Evolutionary conservation across 2,329 filamentous ascomycete genomes (phyloP), one percentile per base, ranked within the genome.

Genomic region (Paecilomyces variotii): DNA sequence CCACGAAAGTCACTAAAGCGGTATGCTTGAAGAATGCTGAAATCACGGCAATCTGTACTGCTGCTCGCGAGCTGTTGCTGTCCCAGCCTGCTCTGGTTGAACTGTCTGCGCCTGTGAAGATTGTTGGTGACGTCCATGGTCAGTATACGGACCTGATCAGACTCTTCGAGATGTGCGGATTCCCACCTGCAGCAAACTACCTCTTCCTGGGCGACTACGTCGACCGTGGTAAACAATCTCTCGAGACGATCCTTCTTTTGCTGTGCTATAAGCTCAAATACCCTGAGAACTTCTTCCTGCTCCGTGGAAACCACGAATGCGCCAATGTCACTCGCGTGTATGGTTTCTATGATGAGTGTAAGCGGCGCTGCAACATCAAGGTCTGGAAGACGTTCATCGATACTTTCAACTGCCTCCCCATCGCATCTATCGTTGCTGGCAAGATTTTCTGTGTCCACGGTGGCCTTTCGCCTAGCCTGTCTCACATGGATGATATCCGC

Each of bases 391-490:
- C 91, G 0, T 97, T 97, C 71, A 87, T 96, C 56, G 93, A 97
- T 72, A 94, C 90, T 27, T 97, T 97, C 81, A 97, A 97, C 74
- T 92, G 88, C 50, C 82, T 97, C 52, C 93, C 93, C 0, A 97
- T 97, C 68, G 93, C 93, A 51, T 86, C 93, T n/a, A 97, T 96
- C 68, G 92, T 97, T 39, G 93, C 92, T 2, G 91, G 90, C 64
- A 97, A 97, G 79, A 97, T 97, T 59, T 97, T 97, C 73, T 97
- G 92, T 69, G 93, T 97, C 14, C 94, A 99, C 69, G 94, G 94
- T 55, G 94, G 94, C 12, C 80, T 99, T 25, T 97, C 92, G 11
- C 94, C 94, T 1, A 92, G 90, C 54, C 82, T 99, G 55, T 87
- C 88, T 57, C 92, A 97, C 69, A 99, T 99, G 94, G 94, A 97